Evolutionary conservation across 306 rosid genomes (phyloP).

Genomic region (Gleditsia sinensis): DNA sequence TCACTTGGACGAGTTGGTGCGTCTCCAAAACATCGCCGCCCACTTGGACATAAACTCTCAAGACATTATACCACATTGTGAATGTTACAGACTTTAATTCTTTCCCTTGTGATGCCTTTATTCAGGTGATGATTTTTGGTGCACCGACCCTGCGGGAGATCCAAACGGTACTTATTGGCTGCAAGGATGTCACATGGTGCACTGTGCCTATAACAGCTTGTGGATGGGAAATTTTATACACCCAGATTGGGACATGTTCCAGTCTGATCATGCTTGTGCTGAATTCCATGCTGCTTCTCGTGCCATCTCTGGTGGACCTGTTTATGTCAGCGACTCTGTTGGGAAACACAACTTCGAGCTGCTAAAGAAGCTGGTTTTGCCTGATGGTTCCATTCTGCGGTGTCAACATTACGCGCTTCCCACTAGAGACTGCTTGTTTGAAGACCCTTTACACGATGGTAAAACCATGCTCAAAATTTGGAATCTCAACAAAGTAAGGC

Average conservation of each 20-base stretch:
- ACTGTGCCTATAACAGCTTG: constrained; percentile 77
- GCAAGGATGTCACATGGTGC: constrained; percentile 85
- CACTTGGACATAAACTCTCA: neutral
- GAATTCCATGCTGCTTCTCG: constrained; percentile 73
- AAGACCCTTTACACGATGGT: constrained; percentile 72
- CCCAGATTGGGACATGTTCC: constrained; percentile 93
- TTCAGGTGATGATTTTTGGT: constrained; percentile 92
- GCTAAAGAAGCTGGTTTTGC: constrained; percentile 62
- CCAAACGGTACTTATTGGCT: constrained; percentile 76
- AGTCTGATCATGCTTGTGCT: constrained; percentile 69
- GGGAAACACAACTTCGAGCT: constrained; percentile 75
- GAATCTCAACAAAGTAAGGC: constrained; percentile 76
- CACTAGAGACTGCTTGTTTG: constrained; percentile 68
- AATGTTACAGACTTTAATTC: too few species aligned
- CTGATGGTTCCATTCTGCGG: constrained; percentile 66
- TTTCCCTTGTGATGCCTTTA: too few species aligned
- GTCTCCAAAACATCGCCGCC: neutral
- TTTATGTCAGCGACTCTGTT: constrained; percentile 68
- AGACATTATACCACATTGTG: too few species aligned
- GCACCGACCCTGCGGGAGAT: constrained; percentile 59
- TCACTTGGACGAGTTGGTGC: constrained; percentile 75
- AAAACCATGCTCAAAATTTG: constrained; percentile 86
- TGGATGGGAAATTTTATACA: constrained; percentile 87
- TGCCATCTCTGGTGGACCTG: constrained; percentile 82
- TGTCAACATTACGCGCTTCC: constrained; percentile 86